These are phyloP conservation scores for Pichia thaimueangensis DNA, from an alignment of 805 yeast genomes.

Conservation along the genomic window DNA sequence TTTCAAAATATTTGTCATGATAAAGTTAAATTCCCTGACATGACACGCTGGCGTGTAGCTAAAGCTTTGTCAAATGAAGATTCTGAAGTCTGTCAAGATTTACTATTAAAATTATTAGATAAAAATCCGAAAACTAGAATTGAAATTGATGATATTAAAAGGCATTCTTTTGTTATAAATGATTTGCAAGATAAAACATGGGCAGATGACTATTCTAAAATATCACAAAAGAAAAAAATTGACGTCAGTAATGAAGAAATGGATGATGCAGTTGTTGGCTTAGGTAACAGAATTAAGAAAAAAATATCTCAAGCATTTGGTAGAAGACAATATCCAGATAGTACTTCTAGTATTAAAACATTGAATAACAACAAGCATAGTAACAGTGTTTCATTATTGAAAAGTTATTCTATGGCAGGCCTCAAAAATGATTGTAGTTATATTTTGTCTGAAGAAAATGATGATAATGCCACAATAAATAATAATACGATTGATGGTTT, in stretches of 20 bases:
- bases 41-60: constrained; percentile 24
- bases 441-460: constrained; percentile 15
- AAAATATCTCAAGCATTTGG: constrained; percentile 39
- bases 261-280: constrained; percentile 74
- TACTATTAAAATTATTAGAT: constrained; percentile 53
- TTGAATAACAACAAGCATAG: neutral
- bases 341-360: neutral
- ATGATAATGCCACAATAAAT: neutral
- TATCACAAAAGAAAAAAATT: constrained; percentile 36
- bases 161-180: constrained; percentile 55
- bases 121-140: constrained; percentile 68
- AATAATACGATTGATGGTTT: neutral
- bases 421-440: constrained; percentile 15
- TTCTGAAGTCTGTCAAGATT: constrained; percentile 44
- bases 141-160: constrained; percentile 64
- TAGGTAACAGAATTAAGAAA: constrained; percentile 57
- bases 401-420: constrained; percentile 1
- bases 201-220: constrained; percentile 22
- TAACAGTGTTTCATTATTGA: neutral
- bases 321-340: constrained; percentile 1
- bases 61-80: constrained; percentile 20
- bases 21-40: constrained; percentile 50
- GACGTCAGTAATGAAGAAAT: constrained; percentile 63
- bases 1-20: constrained; percentile 74
- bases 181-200: constrained; percentile 26